Evolutionary conservation across 148 eudicot species (phyloP).

Genomic region (Rhododendron ovatum): DNA sequence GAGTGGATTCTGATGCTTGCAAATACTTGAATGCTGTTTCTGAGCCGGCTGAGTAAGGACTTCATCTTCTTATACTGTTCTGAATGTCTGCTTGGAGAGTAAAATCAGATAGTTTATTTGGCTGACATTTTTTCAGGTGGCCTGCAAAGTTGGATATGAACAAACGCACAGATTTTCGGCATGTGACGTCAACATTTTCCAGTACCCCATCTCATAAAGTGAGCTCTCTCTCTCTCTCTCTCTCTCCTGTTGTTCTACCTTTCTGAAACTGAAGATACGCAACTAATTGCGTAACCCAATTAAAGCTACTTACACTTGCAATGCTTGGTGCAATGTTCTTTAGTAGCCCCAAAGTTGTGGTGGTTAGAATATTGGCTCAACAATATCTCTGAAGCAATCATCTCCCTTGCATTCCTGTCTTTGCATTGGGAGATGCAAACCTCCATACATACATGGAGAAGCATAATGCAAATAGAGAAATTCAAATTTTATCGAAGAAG

Average conservation of each 20-base stretch:
- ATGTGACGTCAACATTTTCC: conserved; percentile 78
- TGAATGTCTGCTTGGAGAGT: background rate
- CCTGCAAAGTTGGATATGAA: conserved; percentile 93
- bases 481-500: background rate
- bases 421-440: background rate
- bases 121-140: conserved; percentile 61
- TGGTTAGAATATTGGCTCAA: background rate
- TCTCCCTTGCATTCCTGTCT: background rate
- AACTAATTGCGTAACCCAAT: background rate
- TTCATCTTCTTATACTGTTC: conserved; percentile 1
- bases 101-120: conserved; percentile 14
- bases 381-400: background rate
- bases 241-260: background rate
- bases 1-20: conserved; percentile 74
- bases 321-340: conserved; percentile 1
- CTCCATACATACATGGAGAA: background rate
- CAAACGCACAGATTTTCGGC: conserved; percentile 91
- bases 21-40: conserved; percentile 54
- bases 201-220: conserved; percentile 72
- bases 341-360: background rate
- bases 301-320: background rate
- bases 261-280: background rate
- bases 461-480: background rate
- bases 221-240: conserved; percentile 23
- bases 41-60: conserved; percentile 85